Percentiles rank a stretch among this genome's conserved stretches.
Conservation (phyloP, 2,329 filamentous ascomycete species). For the Bipolaris cookei region DNA sequence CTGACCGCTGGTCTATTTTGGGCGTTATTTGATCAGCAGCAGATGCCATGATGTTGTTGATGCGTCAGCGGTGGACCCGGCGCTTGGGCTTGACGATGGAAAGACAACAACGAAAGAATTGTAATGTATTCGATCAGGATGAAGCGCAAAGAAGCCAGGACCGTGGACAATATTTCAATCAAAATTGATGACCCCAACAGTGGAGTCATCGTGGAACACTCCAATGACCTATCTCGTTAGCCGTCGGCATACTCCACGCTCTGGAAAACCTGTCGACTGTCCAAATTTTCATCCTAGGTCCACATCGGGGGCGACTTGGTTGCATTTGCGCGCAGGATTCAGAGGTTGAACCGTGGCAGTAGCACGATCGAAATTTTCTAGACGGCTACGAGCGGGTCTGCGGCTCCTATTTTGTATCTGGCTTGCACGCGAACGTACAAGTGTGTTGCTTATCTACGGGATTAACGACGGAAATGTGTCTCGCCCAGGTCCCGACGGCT, state of each 20-base stretch:
- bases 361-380: slow-evolving; percentile 36
- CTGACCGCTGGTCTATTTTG: slow-evolving; percentile 38
- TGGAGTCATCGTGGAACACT: slow-evolving; percentile 28
- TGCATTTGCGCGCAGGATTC: slow-evolving; percentile 26
- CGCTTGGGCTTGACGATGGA: slow-evolving; percentile 18
- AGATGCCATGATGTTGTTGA: slow-evolving; percentile 35
- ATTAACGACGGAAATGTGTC: slow-evolving; percentile 11
- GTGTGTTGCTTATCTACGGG: slow-evolving; percentile 4
- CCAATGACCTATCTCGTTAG: slow-evolving; percentile 26
- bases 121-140: slow-evolving; percentile 23
- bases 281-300: slow-evolving; percentile 44
- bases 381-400: slow-evolving; percentile 35
- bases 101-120: slow-evolving; percentile 15
- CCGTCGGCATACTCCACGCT: slow-evolving; percentile 37
- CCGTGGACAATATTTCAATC: slow-evolving; percentile 33
- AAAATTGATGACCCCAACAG: slow-evolving; percentile 13
- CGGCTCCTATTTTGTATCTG: slow-evolving; percentile 19
- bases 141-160: slow-evolving; percentile 22
- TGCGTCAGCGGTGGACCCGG: slow-evolving; percentile 16
- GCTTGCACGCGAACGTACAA: slow-evolving; percentile 15
- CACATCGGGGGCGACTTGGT: slow-evolving; percentile 32
- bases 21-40: slow-evolving; percentile 33
- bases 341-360: slow-evolving; percentile 26
- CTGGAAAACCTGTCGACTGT: slow-evolving; percentile 31
- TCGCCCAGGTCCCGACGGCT: slow-evolving; percentile 18